A percentile compares a stretch with the other conserved stretches of the same genome.
These are phyloP conservation scores for Fraxinus baroniana DNA, from an alignment of 305 asterid genomes.

Conservation along the genomic window DNA sequence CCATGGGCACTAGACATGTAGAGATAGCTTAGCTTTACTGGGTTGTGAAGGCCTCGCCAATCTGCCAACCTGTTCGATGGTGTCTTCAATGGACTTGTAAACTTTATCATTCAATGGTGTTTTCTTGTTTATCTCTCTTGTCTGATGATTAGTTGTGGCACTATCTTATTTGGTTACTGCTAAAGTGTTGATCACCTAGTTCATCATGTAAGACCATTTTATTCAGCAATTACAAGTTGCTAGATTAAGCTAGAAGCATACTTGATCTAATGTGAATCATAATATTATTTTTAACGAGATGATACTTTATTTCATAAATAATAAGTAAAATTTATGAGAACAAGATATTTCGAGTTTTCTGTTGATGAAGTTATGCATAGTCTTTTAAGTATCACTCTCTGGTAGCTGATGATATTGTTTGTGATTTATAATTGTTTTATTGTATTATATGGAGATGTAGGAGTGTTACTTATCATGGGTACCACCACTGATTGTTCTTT, in stretches of 20 bases:
- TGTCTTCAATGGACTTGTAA: background rate
- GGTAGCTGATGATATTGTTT: background rate
- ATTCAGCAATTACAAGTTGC: background rate
- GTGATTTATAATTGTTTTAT: background rate
- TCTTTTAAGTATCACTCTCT: background rate
- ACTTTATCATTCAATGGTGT: background rate
- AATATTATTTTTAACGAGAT: background rate
- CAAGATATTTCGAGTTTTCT: background rate
- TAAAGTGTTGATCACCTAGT: background rate
- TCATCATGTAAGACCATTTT: background rate
- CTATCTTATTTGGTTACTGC: background rate
- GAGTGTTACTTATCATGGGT: background rate
- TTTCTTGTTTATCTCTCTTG: background rate
- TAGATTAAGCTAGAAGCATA: background rate
- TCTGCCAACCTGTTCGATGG: background rate
- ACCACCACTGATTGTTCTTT: background rate
- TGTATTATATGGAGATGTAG: background rate
- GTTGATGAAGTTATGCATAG: background rate
- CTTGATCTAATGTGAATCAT: background rate
- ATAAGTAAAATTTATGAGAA: background rate
- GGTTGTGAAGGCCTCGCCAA: background rate
- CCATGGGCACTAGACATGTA: background rate
- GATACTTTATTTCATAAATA: background rate
- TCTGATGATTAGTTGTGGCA: background rate
- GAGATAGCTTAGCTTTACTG: background rate